Base-by-base conservation (phyloP, 1,139 yeast genomes). In the Blastobotrys serpentis region DNA sequence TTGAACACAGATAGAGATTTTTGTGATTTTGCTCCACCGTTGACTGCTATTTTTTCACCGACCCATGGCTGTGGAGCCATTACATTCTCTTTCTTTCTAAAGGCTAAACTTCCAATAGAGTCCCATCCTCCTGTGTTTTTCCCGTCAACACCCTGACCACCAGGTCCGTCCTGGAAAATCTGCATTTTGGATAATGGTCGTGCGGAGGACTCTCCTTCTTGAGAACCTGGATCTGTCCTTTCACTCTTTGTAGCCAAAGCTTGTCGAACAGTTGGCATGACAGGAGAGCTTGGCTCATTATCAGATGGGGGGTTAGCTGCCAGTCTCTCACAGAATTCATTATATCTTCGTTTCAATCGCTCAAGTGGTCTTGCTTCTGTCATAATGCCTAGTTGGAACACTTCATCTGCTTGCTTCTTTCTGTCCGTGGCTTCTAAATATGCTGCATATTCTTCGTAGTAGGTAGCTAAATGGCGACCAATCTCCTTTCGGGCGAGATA, bases 361-460 rank as follows among this genome's bases (percentile, higher is more conserved):
- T 60, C 68, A 5, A 74, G 40, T 0, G 96, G 97, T 51, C 87
- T 70, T 1, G 96, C 95, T 6, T 69, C 65, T 2, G 68, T 61
- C 23, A 72, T 71, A 2, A 88, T 63, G 0, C 97, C 98, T 48
- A 75, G 67, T 51, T 74, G 72, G 58, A 79, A 80, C 0, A 89
- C 79, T 45, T 78, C 78, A 3, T 72, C 70, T 0, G 97, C 96
- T 55, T 84, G 88, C 7, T 38, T 62, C 47, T 68, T 65, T 51
- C 78, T 74, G 18, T 77, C 77, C 25, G 69, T 69, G 10, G 73
- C 54, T 58, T 86, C 95, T 53, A 85, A 69, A 52, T 73, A 79
- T 23, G 73, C 73, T 2, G 96, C 90, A 68, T 86, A 89, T 54
- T 82, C 86, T 61, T 88, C 96, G 60, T 89, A 92, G 62, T 77